phyloP scores from a whole-genome alignment of 2,329 filamentous ascomycete species.

The Xylariaceae sp. region DNA sequence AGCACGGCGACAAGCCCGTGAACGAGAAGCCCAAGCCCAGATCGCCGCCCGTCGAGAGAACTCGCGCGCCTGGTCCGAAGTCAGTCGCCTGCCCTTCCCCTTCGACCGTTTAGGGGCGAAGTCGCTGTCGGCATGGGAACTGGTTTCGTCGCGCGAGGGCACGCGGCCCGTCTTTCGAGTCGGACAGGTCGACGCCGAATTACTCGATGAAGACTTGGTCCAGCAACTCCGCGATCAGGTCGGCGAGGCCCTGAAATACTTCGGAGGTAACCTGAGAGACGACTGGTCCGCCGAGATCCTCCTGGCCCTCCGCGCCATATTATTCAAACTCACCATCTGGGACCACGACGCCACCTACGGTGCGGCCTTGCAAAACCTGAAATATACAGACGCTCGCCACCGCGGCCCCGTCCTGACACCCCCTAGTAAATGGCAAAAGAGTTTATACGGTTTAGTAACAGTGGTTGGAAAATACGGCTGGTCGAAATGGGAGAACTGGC shows the following conservation, averaged over 20 bases:
- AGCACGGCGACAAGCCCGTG: constrained; percentile 71
- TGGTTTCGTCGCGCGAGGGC: constrained; percentile 67
- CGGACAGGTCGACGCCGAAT: constrained; percentile 90
- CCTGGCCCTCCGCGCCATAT: constrained; percentile 65
- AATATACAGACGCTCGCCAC: constrained; percentile 77
- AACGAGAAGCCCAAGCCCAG: constrained; percentile 57
- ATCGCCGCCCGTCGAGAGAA: constrained; percentile 48
- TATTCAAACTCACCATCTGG: constrained; percentile 97
- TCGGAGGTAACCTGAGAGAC: constrained; percentile 68
- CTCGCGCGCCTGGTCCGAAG: constrained; percentile 48
- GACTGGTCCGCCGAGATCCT: constrained; percentile 85
- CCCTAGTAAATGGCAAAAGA: constrained; percentile 79
- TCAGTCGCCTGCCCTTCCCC: constrained; percentile 57
- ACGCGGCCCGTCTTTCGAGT: constrained; percentile 85
- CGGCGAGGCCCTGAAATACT: constrained; percentile 81
- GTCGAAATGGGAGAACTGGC: constrained; percentile 86
- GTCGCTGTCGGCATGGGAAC: constrained; percentile 59
- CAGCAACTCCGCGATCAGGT: constrained; percentile 81
- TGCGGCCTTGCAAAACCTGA: constrained; percentile 83
- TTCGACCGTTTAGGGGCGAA: constrained; percentile 51
- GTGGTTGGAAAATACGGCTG: constrained; percentile 86
- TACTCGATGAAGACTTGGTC: constrained; percentile 89
- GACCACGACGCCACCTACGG: constrained; percentile 95
- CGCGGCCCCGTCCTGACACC: constrained; percentile 56
- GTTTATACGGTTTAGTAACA: constrained; percentile 75